Evolutionary conservation across 768 basidiomycete species (phyloP), one percentile per base, ranked within the genome.

Genomic region (Trametes cingulata): DNA sequence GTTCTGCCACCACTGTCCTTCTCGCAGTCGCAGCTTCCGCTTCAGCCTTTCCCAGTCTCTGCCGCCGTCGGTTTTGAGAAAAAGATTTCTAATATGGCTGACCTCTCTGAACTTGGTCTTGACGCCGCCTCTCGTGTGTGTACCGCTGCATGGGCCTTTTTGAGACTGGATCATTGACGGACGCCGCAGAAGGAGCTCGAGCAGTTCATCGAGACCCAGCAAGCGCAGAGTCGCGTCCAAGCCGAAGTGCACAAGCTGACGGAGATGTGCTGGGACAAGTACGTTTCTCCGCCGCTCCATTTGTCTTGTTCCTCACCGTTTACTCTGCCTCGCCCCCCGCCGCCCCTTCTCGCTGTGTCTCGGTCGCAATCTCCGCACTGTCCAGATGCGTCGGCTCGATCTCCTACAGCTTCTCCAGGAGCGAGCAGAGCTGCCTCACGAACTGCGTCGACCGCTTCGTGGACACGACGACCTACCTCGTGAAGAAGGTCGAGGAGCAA

Each of bases 391-490:
- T 95, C 52, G 82, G 91, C 46, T 84, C 85, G 17, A 89, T 91
- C 13, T 88, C 88, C 9, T 88, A 84, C 13, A 78, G 85, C 27
- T 94, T 96, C 73, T 88, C 91, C 20, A 79, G 87, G 49, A 76
- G 82, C 40, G 95, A 98, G 75, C 85, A 89, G 67, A 79, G 77
- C 56, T 98, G 95, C 72, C 81, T 98, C 49, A 77, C 81, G 53
- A 95, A 95, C 75, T 97, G 95, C 70, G 93, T 96, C 50, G 91
- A 92, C 58, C 81, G 95, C 58, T 98, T 97, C 77, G 77, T 98
- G 67, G 95, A 98, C 76, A 84, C 87, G 37, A 90, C 86, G 69
- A 73, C 93, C 41, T 91, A 84, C 76, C 82, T 98, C 78, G 87
- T 97, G 58, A 84, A 85, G 63, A 81, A 83, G 67, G 76, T 88